phyloP scores from a whole-genome alignment of 345 rosid genomes.

The Balakata baccata region DNA sequence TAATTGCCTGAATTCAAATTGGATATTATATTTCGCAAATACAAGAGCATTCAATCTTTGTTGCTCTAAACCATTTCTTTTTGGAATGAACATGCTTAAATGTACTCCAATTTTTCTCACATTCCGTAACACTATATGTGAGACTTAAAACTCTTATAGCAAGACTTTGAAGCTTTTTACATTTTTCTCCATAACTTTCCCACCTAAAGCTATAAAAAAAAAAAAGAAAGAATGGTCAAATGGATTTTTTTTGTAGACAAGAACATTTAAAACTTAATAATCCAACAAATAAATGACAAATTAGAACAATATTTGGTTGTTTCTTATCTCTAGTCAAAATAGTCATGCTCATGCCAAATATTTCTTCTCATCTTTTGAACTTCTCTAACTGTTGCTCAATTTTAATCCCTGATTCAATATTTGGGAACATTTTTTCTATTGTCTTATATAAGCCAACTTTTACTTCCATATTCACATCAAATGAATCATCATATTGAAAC shows the following conservation, averaged over 20 bases:
- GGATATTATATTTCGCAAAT: not conserved
- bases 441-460: slow-evolving; percentile 1
- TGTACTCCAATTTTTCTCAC: slow-evolving; percentile 7
- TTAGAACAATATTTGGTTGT: not conserved
- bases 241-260: too few species aligned
- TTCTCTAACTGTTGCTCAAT: not conserved
- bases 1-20: not conserved
- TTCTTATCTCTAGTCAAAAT: slow-evolving; percentile 2
- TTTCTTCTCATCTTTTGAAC: not conserved
- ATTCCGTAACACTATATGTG: not conserved
- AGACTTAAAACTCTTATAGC: not conserved
- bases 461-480: slow-evolving; percentile 1
- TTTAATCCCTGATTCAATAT: not conserved
- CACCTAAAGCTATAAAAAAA: not conserved
- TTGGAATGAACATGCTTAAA: slow-evolving; percentile 6
- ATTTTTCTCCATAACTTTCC: not conserved
- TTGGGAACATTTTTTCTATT: not conserved
- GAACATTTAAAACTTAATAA: too few species aligned
- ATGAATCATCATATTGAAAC: not conserved
- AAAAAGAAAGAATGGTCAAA: too few species aligned
- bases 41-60: slow-evolving; percentile 3
- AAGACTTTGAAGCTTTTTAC: slow-evolving; percentile 7
- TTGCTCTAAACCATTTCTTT: not conserved
- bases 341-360: not conserved
- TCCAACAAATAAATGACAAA: too few species aligned